These are phyloP conservation scores for Solanum peruvianum DNA, from an alignment of 257 asterid species.

Conservation along the genomic window DNA sequence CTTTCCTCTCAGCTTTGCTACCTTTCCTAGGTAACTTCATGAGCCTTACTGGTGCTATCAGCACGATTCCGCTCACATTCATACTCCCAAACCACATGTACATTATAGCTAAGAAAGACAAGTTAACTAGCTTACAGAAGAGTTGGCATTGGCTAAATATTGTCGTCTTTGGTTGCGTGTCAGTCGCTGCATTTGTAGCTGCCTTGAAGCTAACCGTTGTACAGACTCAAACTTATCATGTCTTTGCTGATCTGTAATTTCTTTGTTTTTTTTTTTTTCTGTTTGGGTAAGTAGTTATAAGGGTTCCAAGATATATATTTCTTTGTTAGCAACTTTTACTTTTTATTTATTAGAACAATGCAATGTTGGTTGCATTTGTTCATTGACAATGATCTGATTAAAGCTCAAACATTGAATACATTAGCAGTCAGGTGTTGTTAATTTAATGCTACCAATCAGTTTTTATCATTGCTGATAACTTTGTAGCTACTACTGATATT, in stretches of 20 bases:
- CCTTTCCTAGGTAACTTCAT: conserved; percentile 96
- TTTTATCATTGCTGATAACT: neutral
- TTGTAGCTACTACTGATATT: neutral
- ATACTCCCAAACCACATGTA: conserved; percentile 98
- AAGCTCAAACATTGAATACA: neutral
- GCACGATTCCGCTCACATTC: conserved; percentile 93
- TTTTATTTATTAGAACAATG: neutral
- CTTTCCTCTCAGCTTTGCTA: conserved; percentile 71
- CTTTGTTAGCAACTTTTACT: neutral
- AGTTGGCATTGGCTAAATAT: conserved; percentile 92
- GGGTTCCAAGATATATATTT: neutral
- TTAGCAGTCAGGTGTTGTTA: neutral
- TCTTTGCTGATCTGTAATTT: conserved; percentile 68
- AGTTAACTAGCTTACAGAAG: conserved; percentile 44
- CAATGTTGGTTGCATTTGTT: neutral
- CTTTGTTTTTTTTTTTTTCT: neutral
- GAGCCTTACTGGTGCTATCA: conserved; percentile 95
- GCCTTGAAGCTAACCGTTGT: conserved; percentile 64
- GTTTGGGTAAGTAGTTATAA: neutral
- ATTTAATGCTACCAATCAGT: neutral
- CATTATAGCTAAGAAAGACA: conserved; percentile 50
- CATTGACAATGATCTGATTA: neutral
- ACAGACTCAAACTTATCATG: conserved; percentile 46
- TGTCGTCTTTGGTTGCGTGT: conserved; percentile 35
- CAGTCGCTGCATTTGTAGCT: conserved; percentile 60